Evolutionary conservation across 805 yeast species (phyloP).

Genomic region (Priceomyces haplophilus): DNA sequence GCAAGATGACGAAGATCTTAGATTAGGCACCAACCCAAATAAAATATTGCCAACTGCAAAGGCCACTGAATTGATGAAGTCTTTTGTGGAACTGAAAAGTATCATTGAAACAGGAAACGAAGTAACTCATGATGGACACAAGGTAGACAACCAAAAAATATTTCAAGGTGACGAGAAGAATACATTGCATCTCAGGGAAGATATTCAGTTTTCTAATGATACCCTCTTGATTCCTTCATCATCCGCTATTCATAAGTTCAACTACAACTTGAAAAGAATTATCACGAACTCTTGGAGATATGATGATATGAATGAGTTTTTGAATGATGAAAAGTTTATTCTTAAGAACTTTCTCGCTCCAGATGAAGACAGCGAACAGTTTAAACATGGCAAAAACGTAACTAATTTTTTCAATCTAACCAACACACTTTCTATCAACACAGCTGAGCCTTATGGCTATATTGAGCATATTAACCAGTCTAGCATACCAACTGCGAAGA

Average conservation of each 20-base stretch:
- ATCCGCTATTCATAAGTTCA: constrained; percentile 30
- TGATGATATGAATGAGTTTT: constrained; percentile 17
- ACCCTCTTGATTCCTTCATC: constrained; percentile 24
- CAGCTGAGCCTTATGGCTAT: constrained; percentile 14
- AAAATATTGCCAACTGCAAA: constrained; percentile 8
- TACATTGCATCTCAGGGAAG: neutral
- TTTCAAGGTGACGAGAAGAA: constrained; percentile 9
- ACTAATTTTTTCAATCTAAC: constrained; percentile 32
- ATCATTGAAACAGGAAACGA: constrained; percentile 15
- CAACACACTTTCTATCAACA: constrained; percentile 24
- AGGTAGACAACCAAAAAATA: constrained; percentile 13
- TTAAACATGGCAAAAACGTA: constrained; percentile 7
- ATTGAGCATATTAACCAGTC: constrained; percentile 13
- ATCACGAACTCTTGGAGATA: constrained; percentile 19
- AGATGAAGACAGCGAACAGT: constrained; percentile 6
- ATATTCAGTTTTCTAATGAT: constrained; percentile 3
- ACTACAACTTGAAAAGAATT: constrained; percentile 21
- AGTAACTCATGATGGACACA: neutral
- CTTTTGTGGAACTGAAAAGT: constrained; percentile 25
- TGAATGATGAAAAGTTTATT: constrained; percentile 24
- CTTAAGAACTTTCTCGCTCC: constrained; percentile 14
- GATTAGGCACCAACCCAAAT: constrained; percentile 4
- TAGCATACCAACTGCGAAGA: constrained; percentile 13
- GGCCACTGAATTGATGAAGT: constrained; percentile 28
- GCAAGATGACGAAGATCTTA: constrained; percentile 6